Evolutionary conservation across 2,329 filamentous ascomycete species (phyloP).

Genomic region (Geosmithia putterillii): DNA sequence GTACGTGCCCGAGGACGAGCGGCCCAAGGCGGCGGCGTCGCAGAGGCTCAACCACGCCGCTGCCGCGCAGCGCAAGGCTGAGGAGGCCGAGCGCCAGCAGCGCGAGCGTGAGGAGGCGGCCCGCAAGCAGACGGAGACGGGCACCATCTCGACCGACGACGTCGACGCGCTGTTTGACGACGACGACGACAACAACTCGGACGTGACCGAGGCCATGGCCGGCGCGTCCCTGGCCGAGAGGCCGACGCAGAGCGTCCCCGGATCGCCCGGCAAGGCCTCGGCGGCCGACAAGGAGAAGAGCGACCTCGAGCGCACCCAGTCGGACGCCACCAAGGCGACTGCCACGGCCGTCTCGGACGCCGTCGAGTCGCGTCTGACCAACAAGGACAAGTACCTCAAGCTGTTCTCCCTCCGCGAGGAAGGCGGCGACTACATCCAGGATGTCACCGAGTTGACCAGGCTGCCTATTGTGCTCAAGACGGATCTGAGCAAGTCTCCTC

Average conservation of each 20-base stretch:
- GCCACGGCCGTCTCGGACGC: conserved; percentile 63
- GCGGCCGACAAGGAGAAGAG: conserved; percentile 30
- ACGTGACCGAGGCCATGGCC: conserved; percentile 81
- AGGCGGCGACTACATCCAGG: conserved; percentile 92
- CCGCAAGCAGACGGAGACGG: conserved; percentile 87
- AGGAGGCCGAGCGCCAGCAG: conserved; percentile 67
- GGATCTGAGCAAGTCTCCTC: conserved; percentile 95
- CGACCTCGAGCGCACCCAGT: conserved; percentile 74
- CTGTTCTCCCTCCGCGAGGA: conserved; percentile 85
- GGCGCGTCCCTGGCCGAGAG: conserved; percentile 83
- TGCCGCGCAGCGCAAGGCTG: conserved; percentile 66
- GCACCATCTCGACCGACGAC: conserved; percentile 85
- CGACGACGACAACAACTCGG: conserved; percentile 76
- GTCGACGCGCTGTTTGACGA: conserved; percentile 95
- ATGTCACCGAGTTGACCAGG: conserved; percentile 94
- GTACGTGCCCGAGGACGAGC: conserved; percentile 93
- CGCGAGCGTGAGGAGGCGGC: conserved; percentile 86
- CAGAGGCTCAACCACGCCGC: conserved; percentile 64
- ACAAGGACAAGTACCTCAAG: conserved; percentile 94
- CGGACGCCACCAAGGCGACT: conserved; percentile 59
- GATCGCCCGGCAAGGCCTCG: conserved; percentile 71
- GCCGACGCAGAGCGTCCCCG: conserved; percentile 88
- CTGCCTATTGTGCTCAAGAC: conserved; percentile 98
- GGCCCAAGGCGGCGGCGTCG: conserved; percentile 68
- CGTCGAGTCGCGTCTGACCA: conserved; percentile 67